Evolutionary conservation across 1,284 basidiomycete species (phyloP).

Genomic region (Trichosporon asahii): DNA sequence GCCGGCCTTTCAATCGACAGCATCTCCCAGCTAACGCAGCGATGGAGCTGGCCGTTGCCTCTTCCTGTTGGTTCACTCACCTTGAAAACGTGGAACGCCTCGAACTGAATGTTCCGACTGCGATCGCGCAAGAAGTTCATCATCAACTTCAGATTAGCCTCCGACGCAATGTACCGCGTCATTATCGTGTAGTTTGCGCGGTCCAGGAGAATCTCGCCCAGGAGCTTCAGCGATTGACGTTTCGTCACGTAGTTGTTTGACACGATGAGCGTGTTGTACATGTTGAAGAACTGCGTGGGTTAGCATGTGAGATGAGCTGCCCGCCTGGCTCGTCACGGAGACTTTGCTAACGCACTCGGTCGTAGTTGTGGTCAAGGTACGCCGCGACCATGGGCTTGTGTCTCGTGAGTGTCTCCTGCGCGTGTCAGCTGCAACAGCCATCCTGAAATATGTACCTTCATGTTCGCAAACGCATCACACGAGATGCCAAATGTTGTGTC

Average conservation of each 20-base stretch:
- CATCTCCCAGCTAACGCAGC: not conserved
- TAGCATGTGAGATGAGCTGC: not conserved
- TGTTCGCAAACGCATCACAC: slow-evolving; percentile 93
- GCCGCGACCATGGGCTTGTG: slow-evolving; percentile 97
- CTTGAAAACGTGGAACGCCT: slow-evolving; percentile 99
- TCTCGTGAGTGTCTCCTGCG: slow-evolving; percentile 77
- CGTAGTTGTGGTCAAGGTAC: slow-evolving; percentile 94
- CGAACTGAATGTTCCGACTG: slow-evolving; percentile 99
- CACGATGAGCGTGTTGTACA: slow-evolving; percentile 86
- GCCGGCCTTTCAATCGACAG: too few species aligned
- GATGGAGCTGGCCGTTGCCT: too few species aligned
- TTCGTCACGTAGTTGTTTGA: slow-evolving; percentile 99
- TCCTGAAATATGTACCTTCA: slow-evolving; percentile 59
- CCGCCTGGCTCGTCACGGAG: too few species aligned
- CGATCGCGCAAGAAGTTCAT: slow-evolving; percentile 98
- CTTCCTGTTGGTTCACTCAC: slow-evolving; percentile 60
- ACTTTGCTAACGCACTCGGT: slow-evolving; percentile 61
- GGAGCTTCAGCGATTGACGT: slow-evolving; percentile 93
- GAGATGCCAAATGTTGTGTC: slow-evolving; percentile 96
- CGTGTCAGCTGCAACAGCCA: not conserved
- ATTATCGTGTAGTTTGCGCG: slow-evolving; percentile 97
- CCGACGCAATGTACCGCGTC: slow-evolving; percentile 91
- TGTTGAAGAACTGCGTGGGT: slow-evolving; percentile 78
- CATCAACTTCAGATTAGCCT: slow-evolving; percentile 97
- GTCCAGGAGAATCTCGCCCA: slow-evolving; percentile 96